phyloP scores from a whole-genome alignment of 2,329 filamentous ascomycete genomes.

The Magnaporthiopsis poae region DNA sequence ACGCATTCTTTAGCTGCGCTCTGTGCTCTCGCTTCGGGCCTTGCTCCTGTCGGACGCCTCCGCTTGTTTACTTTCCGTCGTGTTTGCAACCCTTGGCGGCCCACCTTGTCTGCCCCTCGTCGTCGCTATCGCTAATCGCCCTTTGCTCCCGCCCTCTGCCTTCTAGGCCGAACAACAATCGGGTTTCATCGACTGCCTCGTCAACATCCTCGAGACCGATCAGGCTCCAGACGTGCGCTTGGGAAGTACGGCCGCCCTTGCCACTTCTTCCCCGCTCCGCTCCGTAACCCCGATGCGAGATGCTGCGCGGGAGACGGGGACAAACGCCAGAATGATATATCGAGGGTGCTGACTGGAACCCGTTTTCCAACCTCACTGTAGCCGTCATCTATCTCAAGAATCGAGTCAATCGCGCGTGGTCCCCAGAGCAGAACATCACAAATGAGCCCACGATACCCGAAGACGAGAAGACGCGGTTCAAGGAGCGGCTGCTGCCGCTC shows the following conservation, averaged over 20 bases:
- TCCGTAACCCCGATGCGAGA: not conserved
- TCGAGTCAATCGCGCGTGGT: slow-evolving; percentile 87
- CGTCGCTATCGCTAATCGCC: not conserved
- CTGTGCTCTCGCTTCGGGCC: slow-evolving; percentile 3
- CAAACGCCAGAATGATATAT: not conserved
- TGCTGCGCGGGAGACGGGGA: not conserved
- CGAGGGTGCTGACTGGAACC: slow-evolving; percentile 9
- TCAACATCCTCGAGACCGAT: slow-evolving; percentile 83
- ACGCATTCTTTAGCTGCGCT: slow-evolving; percentile 22
- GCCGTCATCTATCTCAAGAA: slow-evolving; percentile 98
- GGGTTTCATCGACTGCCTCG: slow-evolving; percentile 80
- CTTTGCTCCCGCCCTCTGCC: slow-evolving; percentile 10
- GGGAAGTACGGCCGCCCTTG: slow-evolving; percentile 57
- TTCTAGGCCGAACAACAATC: slow-evolving; percentile 75
- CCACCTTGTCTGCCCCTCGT: no score
- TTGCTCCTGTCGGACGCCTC: slow-evolving; percentile 6
- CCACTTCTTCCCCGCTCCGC: slow-evolving; percentile 6
- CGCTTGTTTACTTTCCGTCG: slow-evolving; percentile 1
- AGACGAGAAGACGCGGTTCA: slow-evolving; percentile 77
- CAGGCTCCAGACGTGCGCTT: slow-evolving; percentile 76
- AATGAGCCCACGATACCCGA: slow-evolving; percentile 66
- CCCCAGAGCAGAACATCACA: slow-evolving; percentile 61
- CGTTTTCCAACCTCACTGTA: slow-evolving; percentile 25
- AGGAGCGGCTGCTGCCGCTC: slow-evolving; percentile 79
- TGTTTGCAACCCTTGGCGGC: not conserved